Conservation (phyloP, 305 asterid species). For the Solanum hybrid region DNA sequence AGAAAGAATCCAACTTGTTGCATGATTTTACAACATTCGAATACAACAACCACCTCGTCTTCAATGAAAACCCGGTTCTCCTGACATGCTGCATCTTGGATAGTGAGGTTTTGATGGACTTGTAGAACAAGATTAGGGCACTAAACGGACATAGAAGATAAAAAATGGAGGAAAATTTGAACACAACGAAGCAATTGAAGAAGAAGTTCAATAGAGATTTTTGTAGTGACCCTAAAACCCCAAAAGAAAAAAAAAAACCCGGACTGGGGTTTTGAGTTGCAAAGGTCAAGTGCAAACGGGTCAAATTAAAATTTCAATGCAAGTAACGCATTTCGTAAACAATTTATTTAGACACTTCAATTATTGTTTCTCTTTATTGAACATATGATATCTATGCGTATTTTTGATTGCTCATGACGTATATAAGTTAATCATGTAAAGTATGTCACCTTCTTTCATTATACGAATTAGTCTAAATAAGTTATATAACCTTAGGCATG, state of each 20-base stretch:
- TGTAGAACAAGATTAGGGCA: not conserved
- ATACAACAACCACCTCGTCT: constrained; percentile 22
- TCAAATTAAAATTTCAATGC: not conserved
- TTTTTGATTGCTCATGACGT: not conserved
- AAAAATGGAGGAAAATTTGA: not conserved
- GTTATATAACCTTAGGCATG: rapidly evolving
- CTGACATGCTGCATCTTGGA: constrained; percentile 25
- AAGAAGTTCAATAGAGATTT: not conserved
- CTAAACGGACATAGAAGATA: not conserved
- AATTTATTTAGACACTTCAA: not conserved
- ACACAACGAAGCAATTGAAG: not conserved
- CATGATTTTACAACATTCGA: constrained; percentile 22
- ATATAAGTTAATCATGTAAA: rapidly evolving
- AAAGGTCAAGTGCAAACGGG: not conserved
- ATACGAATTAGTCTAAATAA: not conserved
- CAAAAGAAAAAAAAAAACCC: not conserved
- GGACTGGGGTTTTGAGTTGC: not conserved
- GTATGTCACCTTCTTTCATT: not conserved
- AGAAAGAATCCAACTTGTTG: constrained; percentile 19
- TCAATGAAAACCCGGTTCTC: constrained; percentile 41
- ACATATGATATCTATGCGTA: not conserved
- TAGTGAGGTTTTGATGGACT: not conserved
- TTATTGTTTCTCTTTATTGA: not conserved
- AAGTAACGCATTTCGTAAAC: not conserved
- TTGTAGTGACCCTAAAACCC: not conserved